Base-by-base conservation (phyloP, 1,284 basidiomycete species). In the Pseudozyma sp. region DNA sequence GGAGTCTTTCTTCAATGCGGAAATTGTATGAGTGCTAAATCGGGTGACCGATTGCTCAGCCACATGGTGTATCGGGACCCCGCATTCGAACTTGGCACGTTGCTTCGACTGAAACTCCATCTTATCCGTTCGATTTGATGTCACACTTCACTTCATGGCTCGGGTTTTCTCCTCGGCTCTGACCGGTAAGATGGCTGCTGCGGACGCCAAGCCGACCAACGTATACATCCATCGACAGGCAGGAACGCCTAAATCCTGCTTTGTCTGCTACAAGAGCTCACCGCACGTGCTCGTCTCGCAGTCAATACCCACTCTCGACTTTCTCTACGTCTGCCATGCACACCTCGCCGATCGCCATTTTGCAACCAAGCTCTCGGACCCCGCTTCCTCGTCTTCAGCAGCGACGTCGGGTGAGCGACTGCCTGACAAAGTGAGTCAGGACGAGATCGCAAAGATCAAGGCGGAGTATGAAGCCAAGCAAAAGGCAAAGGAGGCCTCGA, bases 191-290 rank as follows among this genome's bases (percentile, higher is more conserved):
- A 54, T 62, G 59, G 46, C 52, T 9, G 33, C 52, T 17, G n/a
- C 16, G 7, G 47, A 44, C 10, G 53, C 40, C 48, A 52, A 77
- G 51, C 70, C 71, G 14, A 48, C 46, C 24, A 81, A 80, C 40
- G 59, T 69, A 24, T 81, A 82, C 55, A 63, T 75, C 19, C 73
- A 75, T 42, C 77, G 79, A 8, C 71, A 78, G 50, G 80, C 80
- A 4, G 71, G 56, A 3, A 77, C 78, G 13, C 63, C 75, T 7
- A 74, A 71, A 29, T 16, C 75, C 10, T 82, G 78, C 57, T 67
- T 74, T 42, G 66, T 81, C 11, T 81, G 79, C 58, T 59, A 60
- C 51, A 71, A 74, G 47, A 59, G 53, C 39, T 64, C 78, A 5
- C 68, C 75, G 4, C 69, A 71, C 37, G 77, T 82, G 30, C 72